Evolutionary conservation across 306 rosid genomes (phyloP).

Genomic region (Cicer judaicum): DNA sequence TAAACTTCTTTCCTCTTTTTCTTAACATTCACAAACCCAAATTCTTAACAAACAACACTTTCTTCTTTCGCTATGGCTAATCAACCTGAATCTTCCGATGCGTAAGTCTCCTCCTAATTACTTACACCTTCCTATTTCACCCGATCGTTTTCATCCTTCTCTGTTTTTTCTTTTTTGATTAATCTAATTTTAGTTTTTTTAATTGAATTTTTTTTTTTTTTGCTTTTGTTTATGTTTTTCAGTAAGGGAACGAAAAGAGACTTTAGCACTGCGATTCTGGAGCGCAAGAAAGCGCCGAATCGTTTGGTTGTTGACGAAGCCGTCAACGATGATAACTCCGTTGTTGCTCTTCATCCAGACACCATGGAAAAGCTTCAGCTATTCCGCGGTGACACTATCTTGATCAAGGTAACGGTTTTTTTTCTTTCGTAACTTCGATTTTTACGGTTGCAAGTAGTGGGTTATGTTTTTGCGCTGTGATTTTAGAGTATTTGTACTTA

Average conservation of each 20-base stretch:
- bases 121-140: not conserved
- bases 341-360: slow-evolving; percentile 85
- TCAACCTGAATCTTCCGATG: slow-evolving; percentile 81
- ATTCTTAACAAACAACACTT: not conserved
- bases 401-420: slow-evolving; percentile 66
- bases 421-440: not conserved
- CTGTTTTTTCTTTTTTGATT: not conserved
- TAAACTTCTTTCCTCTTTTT: not conserved
- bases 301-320: slow-evolving; percentile 93
- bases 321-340: slow-evolving; percentile 90
- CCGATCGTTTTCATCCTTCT: not conserved
- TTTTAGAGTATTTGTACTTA: not conserved
- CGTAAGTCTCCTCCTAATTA: slow-evolving; percentile 56
- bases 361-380: slow-evolving; percentile 95
- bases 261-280: slow-evolving; percentile 87
- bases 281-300: slow-evolving; percentile 92
- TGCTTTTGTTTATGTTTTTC: slow-evolving; percentile 11
- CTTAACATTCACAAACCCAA: slow-evolving; percentile 26
- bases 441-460: not conserved
- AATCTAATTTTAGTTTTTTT: not conserved
- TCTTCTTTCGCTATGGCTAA: slow-evolving; percentile 57
- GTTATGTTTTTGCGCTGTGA: slow-evolving; percentile 35
- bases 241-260: slow-evolving; percentile 89
- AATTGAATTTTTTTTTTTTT: not conserved
- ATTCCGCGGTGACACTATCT: slow-evolving; percentile 89